A percentile compares a stretch with the other conserved stretches of the same genome.
phyloP scores from a whole-genome alignment of 176 grass and related monocot genomes.

The Cenchrus americanus region DNA sequence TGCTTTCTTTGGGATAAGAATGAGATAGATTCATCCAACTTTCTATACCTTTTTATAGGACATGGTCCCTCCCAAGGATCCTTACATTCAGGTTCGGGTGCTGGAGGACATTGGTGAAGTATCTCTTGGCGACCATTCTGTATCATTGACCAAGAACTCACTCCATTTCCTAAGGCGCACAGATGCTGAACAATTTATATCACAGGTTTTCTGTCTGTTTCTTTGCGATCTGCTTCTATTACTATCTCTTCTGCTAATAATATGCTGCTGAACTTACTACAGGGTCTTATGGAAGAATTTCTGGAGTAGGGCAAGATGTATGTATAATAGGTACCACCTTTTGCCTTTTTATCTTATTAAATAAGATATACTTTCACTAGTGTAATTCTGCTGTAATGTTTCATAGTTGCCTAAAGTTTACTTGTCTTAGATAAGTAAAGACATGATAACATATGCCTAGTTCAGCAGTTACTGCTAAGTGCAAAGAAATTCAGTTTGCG shows the following conservation, averaged over 20 bases:
- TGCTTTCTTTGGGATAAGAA: constrained; percentile 1
- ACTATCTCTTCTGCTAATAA: background rate
- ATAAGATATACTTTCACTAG: background rate
- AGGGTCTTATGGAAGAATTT: constrained; percentile 98
- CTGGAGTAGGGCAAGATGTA: constrained; percentile 61
- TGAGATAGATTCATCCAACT: background rate
- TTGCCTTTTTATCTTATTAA: constrained; percentile 17
- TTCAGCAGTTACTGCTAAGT: constrained; percentile 17
- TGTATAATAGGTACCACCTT: constrained; percentile 48
- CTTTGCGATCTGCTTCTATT: background rate
- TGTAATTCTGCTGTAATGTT: background rate
- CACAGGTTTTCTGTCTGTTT: constrained; percentile 59
- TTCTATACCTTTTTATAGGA: constrained; percentile 63
- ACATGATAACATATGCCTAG: constrained; percentile 12
- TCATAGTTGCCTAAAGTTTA: background rate
- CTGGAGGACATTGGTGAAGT: constrained; percentile 91
- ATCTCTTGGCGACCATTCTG: constrained; percentile 83
- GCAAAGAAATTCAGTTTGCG: constrained; percentile 7
- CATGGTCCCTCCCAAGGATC: constrained; percentile 96
- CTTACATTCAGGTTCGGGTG: constrained; percentile 86
- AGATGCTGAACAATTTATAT: constrained; percentile 89
- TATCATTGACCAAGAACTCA: constrained; percentile 88
- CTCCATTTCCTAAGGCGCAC: constrained; percentile 89
- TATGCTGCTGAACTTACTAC: constrained; percentile 31
- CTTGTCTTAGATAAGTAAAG: constrained; percentile 9